Evolutionary conservation across 352 stramenopile genomes (phyloP).

Genomic region (Bremia lactucae): DNA sequence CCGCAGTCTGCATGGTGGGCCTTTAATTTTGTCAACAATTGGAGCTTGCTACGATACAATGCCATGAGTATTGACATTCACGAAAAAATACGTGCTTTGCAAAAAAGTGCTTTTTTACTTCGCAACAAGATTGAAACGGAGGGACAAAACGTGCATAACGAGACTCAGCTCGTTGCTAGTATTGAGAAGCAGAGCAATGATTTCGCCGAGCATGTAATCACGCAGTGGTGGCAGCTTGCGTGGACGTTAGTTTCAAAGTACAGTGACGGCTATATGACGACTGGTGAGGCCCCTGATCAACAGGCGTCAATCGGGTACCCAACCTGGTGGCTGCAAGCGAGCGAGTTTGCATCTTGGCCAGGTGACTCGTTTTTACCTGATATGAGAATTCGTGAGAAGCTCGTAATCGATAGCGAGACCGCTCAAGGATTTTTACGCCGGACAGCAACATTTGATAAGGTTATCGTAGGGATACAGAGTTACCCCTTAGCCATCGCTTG

Average conservation of each 20-base stretch:
- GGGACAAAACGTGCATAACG: neutral
- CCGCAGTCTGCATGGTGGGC: conserved; percentile 67
- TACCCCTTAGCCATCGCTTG: conserved; percentile 18
- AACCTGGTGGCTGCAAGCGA: conserved; percentile 43
- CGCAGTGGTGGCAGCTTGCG: conserved; percentile 49
- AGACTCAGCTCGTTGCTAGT: conserved; percentile 13
- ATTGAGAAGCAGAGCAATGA: conserved; percentile 38
- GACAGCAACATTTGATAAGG: conserved; percentile 1
- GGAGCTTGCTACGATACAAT: conserved; percentile 67
- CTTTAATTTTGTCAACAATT: conserved; percentile 85
- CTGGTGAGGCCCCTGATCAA: conserved; percentile 34
- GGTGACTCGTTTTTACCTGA: conserved; percentile 53
- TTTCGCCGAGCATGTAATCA: conserved; percentile 43
- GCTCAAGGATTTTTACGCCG: conserved; percentile 20
- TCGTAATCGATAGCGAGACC: conserved; percentile 24
- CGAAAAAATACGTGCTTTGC: conserved; percentile 21
- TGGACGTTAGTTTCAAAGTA: conserved; percentile 66
- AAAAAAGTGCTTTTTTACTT: conserved; percentile 31
- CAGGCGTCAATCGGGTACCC: conserved; percentile 50
- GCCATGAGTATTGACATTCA: conserved; percentile 53
- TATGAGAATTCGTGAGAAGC: conserved; percentile 29
- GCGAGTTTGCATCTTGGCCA: conserved; percentile 54
- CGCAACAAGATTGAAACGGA: conserved; percentile 11
- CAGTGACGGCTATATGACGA: conserved; percentile 62
- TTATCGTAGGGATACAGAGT: conserved; percentile 1